phyloP scores from a whole-genome alignment of 148 eudicot species.

The Tetragonia tetragonoides region DNA sequence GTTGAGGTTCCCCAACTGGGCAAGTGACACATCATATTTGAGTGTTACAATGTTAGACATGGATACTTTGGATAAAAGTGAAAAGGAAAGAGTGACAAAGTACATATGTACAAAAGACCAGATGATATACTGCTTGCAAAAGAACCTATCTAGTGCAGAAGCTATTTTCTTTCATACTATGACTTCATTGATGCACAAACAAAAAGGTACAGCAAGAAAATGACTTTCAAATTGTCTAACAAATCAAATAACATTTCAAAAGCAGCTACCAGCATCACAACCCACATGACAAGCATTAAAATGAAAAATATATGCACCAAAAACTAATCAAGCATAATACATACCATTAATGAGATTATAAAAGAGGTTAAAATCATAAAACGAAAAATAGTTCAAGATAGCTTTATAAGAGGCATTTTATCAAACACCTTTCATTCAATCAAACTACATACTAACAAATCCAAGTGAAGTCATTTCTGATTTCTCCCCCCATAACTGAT shows the following conservation, averaged over 20 bases:
- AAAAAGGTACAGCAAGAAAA: background rate
- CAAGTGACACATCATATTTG: background rate
- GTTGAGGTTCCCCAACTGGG: background rate
- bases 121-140: too few species aligned
- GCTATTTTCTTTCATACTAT: background rate
- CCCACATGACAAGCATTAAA: background rate
- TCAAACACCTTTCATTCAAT: background rate
- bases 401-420: slow-evolving; percentile 8
- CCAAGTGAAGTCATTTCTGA: background rate
- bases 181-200: background rate
- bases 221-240: background rate
- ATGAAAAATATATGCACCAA: background rate
- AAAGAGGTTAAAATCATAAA: background rate
- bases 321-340: background rate
- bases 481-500: background rate
- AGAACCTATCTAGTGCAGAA: too few species aligned
- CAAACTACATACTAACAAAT: slow-evolving; percentile 13
- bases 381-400: too few species aligned
- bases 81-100: background rate
- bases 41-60: background rate
- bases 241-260: background rate
- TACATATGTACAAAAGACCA: background rate
- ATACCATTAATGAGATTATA: background rate
- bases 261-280: background rate
- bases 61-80: background rate